These are phyloP conservation scores for Obba rivulosa DNA, from an alignment of 768 basidiomycete species.

Conservation along the genomic window DNA sequence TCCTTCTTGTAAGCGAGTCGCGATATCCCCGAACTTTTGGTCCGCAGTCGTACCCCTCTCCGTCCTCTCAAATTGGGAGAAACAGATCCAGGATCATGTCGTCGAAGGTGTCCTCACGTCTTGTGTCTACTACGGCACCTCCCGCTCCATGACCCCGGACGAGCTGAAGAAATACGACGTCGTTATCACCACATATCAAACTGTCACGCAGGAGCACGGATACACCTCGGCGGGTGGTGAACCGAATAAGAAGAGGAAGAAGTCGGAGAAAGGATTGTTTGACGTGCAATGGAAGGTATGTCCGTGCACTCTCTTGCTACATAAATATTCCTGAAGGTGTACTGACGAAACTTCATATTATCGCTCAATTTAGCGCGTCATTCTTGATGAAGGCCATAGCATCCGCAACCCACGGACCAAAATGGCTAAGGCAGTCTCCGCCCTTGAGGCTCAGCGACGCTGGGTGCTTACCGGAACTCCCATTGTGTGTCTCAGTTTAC, in stretches of 20 bases:
- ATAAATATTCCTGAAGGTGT: neutral
- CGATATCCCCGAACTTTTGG: neutral
- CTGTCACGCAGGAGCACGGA: constrained; percentile 53
- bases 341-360: no score
- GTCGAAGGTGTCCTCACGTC: constrained; percentile 42
- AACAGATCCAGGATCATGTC: constrained; percentile 75
- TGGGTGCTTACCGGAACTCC: constrained; percentile 86
- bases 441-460: constrained; percentile 61
- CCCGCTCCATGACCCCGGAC: constrained; percentile 51
- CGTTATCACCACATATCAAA: constrained; percentile 82
- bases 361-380: constrained; percentile 46
- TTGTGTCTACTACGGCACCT: constrained; percentile 69
- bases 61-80: constrained; percentile 84
- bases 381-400: constrained; percentile 86
- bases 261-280: constrained; percentile 53
- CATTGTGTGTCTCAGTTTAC: constrained; percentile 51
- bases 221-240: constrained; percentile 24
- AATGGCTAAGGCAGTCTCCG: constrained; percentile 67
- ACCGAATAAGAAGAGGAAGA: constrained; percentile 56
- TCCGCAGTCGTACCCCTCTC: constrained; percentile 72
- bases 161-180: constrained; percentile 67
- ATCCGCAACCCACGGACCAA: constrained; percentile 87
- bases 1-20: neutral
- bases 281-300: constrained; percentile 84
- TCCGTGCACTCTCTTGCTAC: constrained; percentile 17